Percentiles rank a stretch among this genome's conserved stretches.
Conservation (phyloP, 176 grass and related monocot genomes). For the Zea luxurians region DNA sequence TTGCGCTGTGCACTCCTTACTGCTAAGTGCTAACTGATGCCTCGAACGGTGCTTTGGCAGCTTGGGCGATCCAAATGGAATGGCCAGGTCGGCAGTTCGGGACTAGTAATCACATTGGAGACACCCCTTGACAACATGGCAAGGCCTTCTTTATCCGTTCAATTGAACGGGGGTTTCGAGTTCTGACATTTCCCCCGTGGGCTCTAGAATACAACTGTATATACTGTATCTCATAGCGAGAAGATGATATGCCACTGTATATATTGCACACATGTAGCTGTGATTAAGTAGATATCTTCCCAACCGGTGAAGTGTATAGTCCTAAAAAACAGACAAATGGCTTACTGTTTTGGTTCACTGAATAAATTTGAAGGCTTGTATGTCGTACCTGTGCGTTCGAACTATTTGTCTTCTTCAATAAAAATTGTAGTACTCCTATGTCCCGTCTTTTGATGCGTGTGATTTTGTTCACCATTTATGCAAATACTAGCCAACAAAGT, state of each 20-base stretch:
- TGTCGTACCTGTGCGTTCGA: background rate
- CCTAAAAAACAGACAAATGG: background rate
- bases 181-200: slow-evolving; percentile 43
- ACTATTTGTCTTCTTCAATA: background rate
- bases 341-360: background rate
- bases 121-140: slow-evolving; percentile 65
- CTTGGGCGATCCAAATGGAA: slow-evolving; percentile 96
- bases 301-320: slow-evolving; percentile 6
- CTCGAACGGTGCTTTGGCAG: slow-evolving; percentile 39
- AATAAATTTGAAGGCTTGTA: slow-evolving; percentile 5
- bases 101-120: slow-evolving; percentile 78
- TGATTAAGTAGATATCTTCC: slow-evolving; percentile 18
- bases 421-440: background rate
- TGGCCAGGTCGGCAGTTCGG: slow-evolving; percentile 68
- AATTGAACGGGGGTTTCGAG: slow-evolving; percentile 67
- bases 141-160: slow-evolving; percentile 38
- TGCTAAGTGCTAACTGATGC: slow-evolving; percentile 5
- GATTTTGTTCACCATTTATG: no score
- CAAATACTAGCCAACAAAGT: no score
- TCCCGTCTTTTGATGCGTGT: background rate
- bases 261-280: slow-evolving; percentile 39
- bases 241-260: slow-evolving; percentile 39
- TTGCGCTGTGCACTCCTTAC: background rate
- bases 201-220: slow-evolving; percentile 45
- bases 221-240: slow-evolving; percentile 14